A percentile compares a stretch with the other conserved stretches of the same genome.
Evolutionary conservation across 148 eudicot species (phyloP).

Genomic region (Diospyros lotus): DNA sequence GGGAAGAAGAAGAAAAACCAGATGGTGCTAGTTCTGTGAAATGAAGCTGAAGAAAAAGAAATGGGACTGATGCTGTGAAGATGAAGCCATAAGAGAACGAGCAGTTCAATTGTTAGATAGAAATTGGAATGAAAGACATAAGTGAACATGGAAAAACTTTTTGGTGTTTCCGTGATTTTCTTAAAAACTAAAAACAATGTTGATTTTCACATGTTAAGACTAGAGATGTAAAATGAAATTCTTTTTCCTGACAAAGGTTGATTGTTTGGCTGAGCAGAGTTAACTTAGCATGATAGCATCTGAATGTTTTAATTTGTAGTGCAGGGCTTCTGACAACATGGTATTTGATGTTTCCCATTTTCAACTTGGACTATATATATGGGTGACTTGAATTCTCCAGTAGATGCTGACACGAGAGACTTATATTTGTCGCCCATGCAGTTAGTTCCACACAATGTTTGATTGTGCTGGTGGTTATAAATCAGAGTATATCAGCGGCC

Average conservation of each 20-base stretch:
- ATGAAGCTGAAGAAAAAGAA: no score
- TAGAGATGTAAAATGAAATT: not conserved
- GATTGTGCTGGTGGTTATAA: slow-evolving; percentile 18
- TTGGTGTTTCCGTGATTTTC: not conserved
- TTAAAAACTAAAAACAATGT: not conserved
- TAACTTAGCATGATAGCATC: not conserved
- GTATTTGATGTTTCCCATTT: not conserved
- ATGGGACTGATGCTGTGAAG: no score
- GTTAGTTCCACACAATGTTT: slow-evolving; percentile 18
- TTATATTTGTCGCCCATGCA: not conserved
- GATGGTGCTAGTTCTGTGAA: no score
- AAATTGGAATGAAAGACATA: no score
- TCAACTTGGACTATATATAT: not conserved
- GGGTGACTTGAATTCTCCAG: not conserved
- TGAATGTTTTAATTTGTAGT: not conserved
- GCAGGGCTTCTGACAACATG: slow-evolving; percentile 4
- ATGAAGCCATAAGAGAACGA: no score
- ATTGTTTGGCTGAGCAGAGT: not conserved
- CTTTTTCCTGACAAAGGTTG: not conserved
- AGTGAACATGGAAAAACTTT: no score
- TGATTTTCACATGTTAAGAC: not conserved
- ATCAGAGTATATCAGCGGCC: slow-evolving; percentile 30
- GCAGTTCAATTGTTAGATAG: no score
- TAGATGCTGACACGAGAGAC: slow-evolving; percentile 6
- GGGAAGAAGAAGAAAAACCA: no score